Evolutionary conservation across 768 basidiomycete species (phyloP), one percentile per base, ranked within the genome.

Genomic region (Grammothele lineata): DNA sequence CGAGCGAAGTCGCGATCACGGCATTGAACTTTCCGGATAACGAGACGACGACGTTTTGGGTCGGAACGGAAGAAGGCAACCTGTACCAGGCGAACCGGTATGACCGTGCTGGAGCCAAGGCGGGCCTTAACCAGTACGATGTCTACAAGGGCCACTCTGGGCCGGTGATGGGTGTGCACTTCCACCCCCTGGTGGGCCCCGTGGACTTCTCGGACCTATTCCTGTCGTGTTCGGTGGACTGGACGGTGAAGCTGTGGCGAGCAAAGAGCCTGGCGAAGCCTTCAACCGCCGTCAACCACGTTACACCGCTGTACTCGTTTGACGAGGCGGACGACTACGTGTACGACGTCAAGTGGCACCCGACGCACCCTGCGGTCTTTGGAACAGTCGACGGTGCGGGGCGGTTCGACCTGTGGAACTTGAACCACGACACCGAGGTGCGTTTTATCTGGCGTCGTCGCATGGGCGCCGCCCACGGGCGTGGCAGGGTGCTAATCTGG

Each of bases 251-350:
- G 67, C 71, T 99, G 2, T 99, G 96, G 96, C 76, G 92, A 34
- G 78, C 90, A 7, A 90, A 83, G 66, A 81, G 79, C 10, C 68
- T 85, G 32, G 73, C 85, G 35, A 90, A 90, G 66, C 79, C 87
- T 7, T 83, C 85, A 6, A 82, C 83, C 30, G 55, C 55, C 26
- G 51, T 61, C 24, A 77, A 80, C 55, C 64, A 66, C 15, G 73
- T 94, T n/a, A 37, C 78, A 0, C 90, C 95, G 3, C 56, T 98
- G 19, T 87, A 94, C 62, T 92, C 91, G 33, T 98, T 99, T 59
- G 95, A 99, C 55, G 95, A 97, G 66, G 90, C 93, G 11, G 92
- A 94, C 62, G 96, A 99, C 65, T 97, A 98, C 63, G 95, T 99
- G 9, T 98, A 96, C 68, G 96, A 97, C 69, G 94, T 92, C 37